These are phyloP conservation scores for Colletotrichum chrysophilum DNA, from an alignment of 2,329 filamentous ascomycete species.

Conservation along the genomic window DNA sequence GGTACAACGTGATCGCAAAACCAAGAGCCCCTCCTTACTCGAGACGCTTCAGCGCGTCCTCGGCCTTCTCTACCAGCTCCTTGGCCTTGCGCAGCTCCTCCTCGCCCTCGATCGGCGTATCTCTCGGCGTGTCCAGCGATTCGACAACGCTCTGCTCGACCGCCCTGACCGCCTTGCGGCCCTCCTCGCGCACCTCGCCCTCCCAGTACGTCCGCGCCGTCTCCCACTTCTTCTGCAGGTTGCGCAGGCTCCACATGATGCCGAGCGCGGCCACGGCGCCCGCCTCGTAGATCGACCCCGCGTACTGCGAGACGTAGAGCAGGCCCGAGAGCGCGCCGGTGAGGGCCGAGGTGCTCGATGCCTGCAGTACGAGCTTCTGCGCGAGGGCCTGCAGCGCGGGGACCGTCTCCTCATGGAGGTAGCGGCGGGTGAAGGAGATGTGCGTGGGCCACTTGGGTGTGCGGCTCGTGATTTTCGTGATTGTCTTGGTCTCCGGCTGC, in stretches of 20 bases:
- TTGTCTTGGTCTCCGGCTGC: background rate
- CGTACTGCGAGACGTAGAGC: conserved; percentile 60
- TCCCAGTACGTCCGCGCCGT: conserved; percentile 66
- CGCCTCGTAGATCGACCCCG: conserved; percentile 63
- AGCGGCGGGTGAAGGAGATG: conserved; percentile 73
- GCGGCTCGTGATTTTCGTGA: conserved; percentile 16
- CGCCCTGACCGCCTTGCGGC: conserved; percentile 64
- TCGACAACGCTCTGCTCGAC: conserved; percentile 58
- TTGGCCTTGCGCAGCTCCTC: conserved; percentile 44
- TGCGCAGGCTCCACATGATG: conserved; percentile 61
- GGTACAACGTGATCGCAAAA: conserved; percentile 5
- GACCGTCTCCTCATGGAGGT: conserved; percentile 69
- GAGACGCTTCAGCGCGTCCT: conserved; percentile 52
- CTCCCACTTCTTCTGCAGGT: conserved; percentile 69
- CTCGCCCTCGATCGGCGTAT: conserved; percentile 26
- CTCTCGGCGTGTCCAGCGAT: conserved; percentile 43
- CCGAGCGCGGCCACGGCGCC: conserved; percentile 67
- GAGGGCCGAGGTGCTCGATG: conserved; percentile 73
- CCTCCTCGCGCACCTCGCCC: conserved; percentile 70
- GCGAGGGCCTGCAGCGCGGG: conserved; percentile 75
- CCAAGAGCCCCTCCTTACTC: conserved; percentile 36
- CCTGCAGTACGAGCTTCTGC: conserved; percentile 77
- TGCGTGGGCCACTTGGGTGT: conserved; percentile 71
- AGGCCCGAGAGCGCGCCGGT: conserved; percentile 60
- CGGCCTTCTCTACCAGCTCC: conserved; percentile 53